phyloP scores from a whole-genome alignment of 257 asterid species.

The Solanum raphanifolium region DNA sequence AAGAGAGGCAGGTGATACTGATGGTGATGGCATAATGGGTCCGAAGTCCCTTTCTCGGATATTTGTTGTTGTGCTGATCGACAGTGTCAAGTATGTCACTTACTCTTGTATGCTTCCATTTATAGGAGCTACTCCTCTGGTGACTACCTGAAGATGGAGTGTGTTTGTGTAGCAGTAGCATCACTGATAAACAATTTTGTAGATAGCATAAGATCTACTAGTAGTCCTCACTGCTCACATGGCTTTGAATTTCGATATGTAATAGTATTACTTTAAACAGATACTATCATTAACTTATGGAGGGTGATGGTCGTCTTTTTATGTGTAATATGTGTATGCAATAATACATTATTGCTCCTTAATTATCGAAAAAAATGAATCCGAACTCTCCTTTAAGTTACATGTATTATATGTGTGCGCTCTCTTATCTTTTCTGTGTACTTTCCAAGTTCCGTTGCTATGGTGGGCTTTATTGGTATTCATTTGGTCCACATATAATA shows the following conservation, averaged over 20 bases:
- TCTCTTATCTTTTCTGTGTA: not conserved
- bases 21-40: conserved; percentile 65
- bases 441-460: not conserved
- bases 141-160: conserved; percentile 34
- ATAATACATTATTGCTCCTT: not conserved
- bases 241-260: not conserved
- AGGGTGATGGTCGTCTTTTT: not conserved
- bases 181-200: conserved; percentile 27
- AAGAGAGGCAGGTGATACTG: conserved; percentile 57
- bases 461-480: not conserved
- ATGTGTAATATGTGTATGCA: not conserved
- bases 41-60: conserved; percentile 55
- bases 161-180: not conserved
- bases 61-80: conserved; percentile 66
- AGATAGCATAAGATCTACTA: conserved; percentile 21
- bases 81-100: conserved; percentile 71
- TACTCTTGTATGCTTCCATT: conserved; percentile 82
- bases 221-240: conserved; percentile 5
- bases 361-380: not conserved
- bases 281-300: not conserved
- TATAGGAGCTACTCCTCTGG: conserved; percentile 48
- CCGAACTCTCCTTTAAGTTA: not conserved
- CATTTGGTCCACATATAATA: not conserved
- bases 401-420: not conserved
- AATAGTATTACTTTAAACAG: not conserved